Evolutionary conservation across 1,284 basidiomycete genomes (phyloP).

Genomic region (Marasmius sp.): DNA sequence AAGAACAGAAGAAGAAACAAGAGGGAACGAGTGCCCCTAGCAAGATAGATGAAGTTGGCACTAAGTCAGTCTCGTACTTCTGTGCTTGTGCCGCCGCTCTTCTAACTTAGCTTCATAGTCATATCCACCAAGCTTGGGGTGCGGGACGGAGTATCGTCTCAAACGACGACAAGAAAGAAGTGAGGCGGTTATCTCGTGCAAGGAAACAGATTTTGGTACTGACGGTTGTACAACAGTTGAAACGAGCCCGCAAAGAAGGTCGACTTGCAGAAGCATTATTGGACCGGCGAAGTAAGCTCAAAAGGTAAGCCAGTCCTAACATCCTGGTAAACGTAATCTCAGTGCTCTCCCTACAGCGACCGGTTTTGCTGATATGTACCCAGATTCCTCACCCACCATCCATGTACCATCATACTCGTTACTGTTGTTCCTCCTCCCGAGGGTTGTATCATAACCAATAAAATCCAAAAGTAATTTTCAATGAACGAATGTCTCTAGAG

Average conservation of each 20-base stretch:
- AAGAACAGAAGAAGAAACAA: slow-evolving; percentile 76
- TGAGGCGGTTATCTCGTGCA: slow-evolving; percentile 28
- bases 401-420: no score
- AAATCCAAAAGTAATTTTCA: no score
- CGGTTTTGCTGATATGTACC: slow-evolving; percentile 54
- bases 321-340: slow-evolving; percentile 9
- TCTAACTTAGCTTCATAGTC: slow-evolving; percentile 42
- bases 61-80: slow-evolving; percentile 56
- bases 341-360: slow-evolving; percentile 40
- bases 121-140: slow-evolving; percentile 85
- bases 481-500: not conserved
- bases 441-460: not conserved
- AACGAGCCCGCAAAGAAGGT: slow-evolving; percentile 85
- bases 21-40: slow-evolving; percentile 51
- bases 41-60: slow-evolving; percentile 64
- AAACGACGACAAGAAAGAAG: slow-evolving; percentile 69
- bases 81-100: slow-evolving; percentile 1
- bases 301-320: slow-evolving; percentile 62
- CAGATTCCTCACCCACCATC: not conserved
- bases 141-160: slow-evolving; percentile 77
- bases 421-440: not conserved
- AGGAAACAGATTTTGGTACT: slow-evolving; percentile 1
- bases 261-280: slow-evolving; percentile 85
- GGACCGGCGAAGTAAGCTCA: slow-evolving; percentile 86
- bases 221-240: slow-evolving; percentile 51